Evolutionary conservation across 768 basidiomycete species (phyloP), one percentile per base, ranked within the genome.

Genomic region (Leucocoprinus leucothites): DNA sequence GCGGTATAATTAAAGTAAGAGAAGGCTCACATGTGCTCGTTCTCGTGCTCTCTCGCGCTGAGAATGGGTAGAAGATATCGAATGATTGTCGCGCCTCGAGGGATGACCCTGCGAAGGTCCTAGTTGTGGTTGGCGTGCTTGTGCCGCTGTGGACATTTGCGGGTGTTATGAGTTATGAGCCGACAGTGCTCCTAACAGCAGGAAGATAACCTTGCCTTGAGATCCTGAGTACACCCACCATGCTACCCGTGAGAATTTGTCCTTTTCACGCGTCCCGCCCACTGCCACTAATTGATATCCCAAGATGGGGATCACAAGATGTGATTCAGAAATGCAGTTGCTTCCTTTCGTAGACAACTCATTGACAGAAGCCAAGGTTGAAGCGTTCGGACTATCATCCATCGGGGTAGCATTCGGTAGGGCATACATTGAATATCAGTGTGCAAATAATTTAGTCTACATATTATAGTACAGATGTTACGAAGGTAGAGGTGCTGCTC

Each of bases 71-170:
- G 83, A 85, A 3, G 82, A 71, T 34, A 74, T 69, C 36, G 83
- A 81, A 38, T 75, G 72, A 61, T 76, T 77, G 48, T 84, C 82
- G 59, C 80, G 79, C 57, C 82, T 73, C 18, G 82, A 75, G 22
- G 70, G 66, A 62, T 81, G 79, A 9, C 71, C 68, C 26, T 61
- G 62, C 24, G 65, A 56, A n/a, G 62, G 51, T 44, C 65, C 64
- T 19, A 63, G 56, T 16, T 68, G 49, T 56, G 68, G 47, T 61
- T 24, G 71, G 60, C 26, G 69, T 63, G 69, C 71, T 72, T 38
- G 50, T 58, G 52, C 28, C n/a, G 35, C 47, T 41, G 53, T 53
- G 22, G 48, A 48, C 53, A 58, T 34, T 47, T 43, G 28, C 51
- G 56, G 28, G 9, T 13, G 51, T 11, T 41, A 16, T 24, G 45